Base-by-base conservation (phyloP, 345 rosid species). In the Geranium rotundifolium region DNA sequence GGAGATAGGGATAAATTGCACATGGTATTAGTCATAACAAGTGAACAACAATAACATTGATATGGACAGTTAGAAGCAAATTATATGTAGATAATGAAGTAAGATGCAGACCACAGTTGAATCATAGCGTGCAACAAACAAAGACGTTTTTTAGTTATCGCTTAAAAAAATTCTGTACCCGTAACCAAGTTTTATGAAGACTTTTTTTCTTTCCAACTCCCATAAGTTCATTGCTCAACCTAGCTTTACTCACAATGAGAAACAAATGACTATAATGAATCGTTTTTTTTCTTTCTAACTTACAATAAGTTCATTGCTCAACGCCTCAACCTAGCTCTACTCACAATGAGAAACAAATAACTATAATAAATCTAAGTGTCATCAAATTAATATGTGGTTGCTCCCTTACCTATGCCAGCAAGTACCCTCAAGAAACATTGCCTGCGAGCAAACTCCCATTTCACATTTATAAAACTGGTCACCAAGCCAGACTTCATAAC, bases 361-460 rank as follows among this genome's bases (percentile, higher is more conserved):
- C 31, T 60, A 59, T 29, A 19, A 9, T 59, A 52, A 29, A 17
- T 27, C 17, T 29, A 58, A 29, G 41, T 7, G 4, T 15, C 17
- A n/a, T 8, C 41, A 34, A 34, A 34, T 8, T 60, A 68, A 68
- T 58, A 63, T 29, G 68, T 34, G 31, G 63, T 57, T 54, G 67
- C 59, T 64, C 19, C 18, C 85, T 65, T 83, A 93, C 99, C 95
- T 61, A 79, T 79, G 60, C 82, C 79, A 71, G 72, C 63, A 41
- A 93, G 83, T 54, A 80, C 68, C 70, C 86, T 77, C 58, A 80
- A 65, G 55, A 75, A 79, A 54, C 83, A 82, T 61, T 69, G 82
- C 77, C 97, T 80, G 68, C 82, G 81, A 63, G 70, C 73, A 64
- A 84, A 70, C 71, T 93, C 95, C 96, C 88, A 80, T 68, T 81